Evolutionary conservation across 352 stramenopile genomes (phyloP), one percentile per base, ranked within the genome.

Genomic region (Globisporangium mamillatum): DNA sequence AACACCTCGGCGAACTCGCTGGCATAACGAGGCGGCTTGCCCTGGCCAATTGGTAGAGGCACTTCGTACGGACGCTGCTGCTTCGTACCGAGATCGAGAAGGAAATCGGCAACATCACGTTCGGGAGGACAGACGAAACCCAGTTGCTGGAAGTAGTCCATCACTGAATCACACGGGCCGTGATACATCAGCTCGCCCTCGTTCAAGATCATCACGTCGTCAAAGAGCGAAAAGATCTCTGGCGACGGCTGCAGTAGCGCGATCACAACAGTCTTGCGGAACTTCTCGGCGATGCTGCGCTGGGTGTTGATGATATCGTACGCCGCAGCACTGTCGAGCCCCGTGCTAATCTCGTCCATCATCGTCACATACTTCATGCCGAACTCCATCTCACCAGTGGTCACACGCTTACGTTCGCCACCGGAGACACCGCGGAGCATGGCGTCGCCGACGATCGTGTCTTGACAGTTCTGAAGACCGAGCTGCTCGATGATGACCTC

Each of bases 161-260:
- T 63, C 4, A 78, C 84, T 67, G 80, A 57, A 70, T 91, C 68
- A 73, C 75, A 74, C 64, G 88, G 66, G 87, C 77, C 67, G 93
- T 77, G 75, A 68, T 97, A 99, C 64, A 98, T 90, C 14, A 98
- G 69, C 24, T 82, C 67, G 25, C 95, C 94, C 29, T 97, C 79
- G 72, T 93, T 93, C 52, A 99, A 58, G n/a, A 99, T 71, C 52
- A 98, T 84, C 3, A 98, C 68, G 62, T 98, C 84, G 73, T 99
- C 95, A 71, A 99, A 98, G 20, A 98, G 76, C 4, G 80, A 79
- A 44, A 97, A 95, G 4, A 97, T 92, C 76, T 98, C 94, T 5
- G 95, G 95, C 12, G 94, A 83, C 32, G 94, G 94, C 77, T 98
- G 81, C 16, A 97, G 73, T 48, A 98, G 75, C 8, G 89, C 87